Evolutionary conservation across 257 asterid genomes (phyloP).

Genomic region (Fraxinus quadrangulata): DNA sequence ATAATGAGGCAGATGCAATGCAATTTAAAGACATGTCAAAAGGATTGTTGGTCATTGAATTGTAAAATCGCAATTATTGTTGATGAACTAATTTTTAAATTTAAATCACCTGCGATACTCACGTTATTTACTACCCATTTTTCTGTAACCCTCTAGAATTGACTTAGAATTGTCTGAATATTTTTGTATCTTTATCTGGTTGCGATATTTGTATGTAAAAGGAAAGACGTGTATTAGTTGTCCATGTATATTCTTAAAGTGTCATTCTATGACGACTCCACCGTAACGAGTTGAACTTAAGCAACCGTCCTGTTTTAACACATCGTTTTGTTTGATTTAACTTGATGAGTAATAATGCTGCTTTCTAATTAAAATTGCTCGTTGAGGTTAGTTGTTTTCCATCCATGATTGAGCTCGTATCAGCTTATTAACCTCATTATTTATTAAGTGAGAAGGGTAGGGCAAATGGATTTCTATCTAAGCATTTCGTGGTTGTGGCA

Average conservation of each 20-base stretch:
- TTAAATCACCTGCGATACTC: neutral
- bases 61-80: neutral
- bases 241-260: conserved; percentile 9
- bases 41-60: neutral
- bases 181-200: neutral
- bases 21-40: neutral
- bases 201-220: neutral
- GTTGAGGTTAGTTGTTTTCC: conserved; percentile 1
- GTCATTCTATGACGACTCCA: neutral
- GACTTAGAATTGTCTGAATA: conserved; percentile 1
- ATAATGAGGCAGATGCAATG: neutral
- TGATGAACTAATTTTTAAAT: neutral
- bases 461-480: conserved; percentile 10
- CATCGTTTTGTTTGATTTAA: too few relatives aligned
- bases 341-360: neutral
- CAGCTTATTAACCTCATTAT: conserved; percentile 8
- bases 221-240: neutral
- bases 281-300: conserved; percentile 12
- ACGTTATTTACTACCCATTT: neutral
- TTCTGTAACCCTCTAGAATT: neutral
- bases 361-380: neutral
- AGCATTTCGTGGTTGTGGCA: conserved; percentile 40
- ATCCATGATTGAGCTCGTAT: conserved; percentile 7
- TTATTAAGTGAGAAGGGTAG: conserved; percentile 8
- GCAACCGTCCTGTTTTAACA: neutral